Base-by-base conservation (phyloP, 805 yeast species). In the Wickerhamomyces chaumierensis region DNA sequence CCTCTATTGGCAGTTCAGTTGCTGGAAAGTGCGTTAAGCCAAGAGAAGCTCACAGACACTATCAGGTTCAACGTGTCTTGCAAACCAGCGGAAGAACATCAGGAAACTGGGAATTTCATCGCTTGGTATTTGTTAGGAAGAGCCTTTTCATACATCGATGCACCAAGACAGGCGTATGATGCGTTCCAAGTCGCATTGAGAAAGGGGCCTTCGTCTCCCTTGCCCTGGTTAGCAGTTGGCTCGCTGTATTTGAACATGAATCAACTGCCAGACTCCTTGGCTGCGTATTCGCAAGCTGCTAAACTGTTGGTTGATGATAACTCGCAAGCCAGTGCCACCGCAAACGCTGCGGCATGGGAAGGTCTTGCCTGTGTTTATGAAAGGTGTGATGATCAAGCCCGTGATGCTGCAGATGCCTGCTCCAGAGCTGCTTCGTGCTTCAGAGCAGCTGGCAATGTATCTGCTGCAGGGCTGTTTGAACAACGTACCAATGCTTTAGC, bases 171-270 rank as follows among this genome's bases (percentile, higher is more conserved):
- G 29, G 75, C 81, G 2, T 75, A 75, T 51, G 75, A 72, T 41
- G 63, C 71, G 13, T 66, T 70, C 41, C 80, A 76, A 48, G 58
- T 68, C 35, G 74, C 81, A 2, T 56, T 75, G 39, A 60, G 71
- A 44, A 65, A 72, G 34, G 74, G 76, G 0, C 68, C 75, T 16
- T 56, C 60, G 14, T 66, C 69, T 13, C 75, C 82, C n/a, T 59
- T 75, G 36, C 71, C 80, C 3, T 78, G 85, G 87, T 57, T 78
- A 27, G 75, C 79, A 0, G 75, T 78, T 21, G 87, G 83, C 3
- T 66, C 73, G 12, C 59, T 79, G 36, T 78, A 78, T 48, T 55
- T 78, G 40, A 68, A 68, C 43, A 58, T 76, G 45, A 72, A 71
- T 35, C 85, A 78, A 53, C 53, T 78, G 18, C 71, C 76, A 3